Evolutionary conservation across 2,329 filamentous ascomycete genomes (phyloP).

Genomic region (Meredithiella fracta): DNA sequence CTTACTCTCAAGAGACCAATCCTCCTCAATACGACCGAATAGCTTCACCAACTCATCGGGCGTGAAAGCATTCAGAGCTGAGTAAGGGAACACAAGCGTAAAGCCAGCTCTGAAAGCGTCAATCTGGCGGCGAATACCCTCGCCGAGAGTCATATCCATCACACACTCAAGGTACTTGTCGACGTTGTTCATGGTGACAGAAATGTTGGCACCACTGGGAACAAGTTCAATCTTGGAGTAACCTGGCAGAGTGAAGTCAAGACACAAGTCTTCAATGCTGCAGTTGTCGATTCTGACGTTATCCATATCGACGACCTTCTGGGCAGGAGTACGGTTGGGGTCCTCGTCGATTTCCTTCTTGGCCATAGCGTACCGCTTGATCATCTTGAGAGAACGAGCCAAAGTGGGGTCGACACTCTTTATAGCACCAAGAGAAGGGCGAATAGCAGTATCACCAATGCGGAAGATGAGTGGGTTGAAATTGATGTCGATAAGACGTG

Average conservation of each 20-base stretch:
- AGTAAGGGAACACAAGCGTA: slow-evolving; percentile 90
- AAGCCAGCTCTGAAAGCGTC: slow-evolving; percentile 86
- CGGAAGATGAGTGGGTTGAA: slow-evolving; percentile 98
- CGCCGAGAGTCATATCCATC: slow-evolving; percentile 79
- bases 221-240: slow-evolving; percentile 75
- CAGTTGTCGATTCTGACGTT: slow-evolving; percentile 60
- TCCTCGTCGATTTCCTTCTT: slow-evolving; percentile 74
- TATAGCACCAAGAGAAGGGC: slow-evolving; percentile 74
- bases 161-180: slow-evolving; percentile 74
- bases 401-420: slow-evolving; percentile 77
- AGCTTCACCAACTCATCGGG: slow-evolving; percentile 88
- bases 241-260: slow-evolving; percentile 91
- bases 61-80: slow-evolving; percentile 81
- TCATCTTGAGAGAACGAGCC: slow-evolving; percentile 66
- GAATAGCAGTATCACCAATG: slow-evolving; percentile 58
- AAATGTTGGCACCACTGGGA: slow-evolving; percentile 53
- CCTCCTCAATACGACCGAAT: slow-evolving; percentile 83
- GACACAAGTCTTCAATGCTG: slow-evolving; percentile 66
- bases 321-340: slow-evolving; percentile 41
- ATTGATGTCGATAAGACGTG: slow-evolving; percentile 89
- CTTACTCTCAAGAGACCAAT: slow-evolving; percentile 95
- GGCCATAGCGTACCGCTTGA: slow-evolving; percentile 71
- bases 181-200: slow-evolving; percentile 84
- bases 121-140: slow-evolving; percentile 72
- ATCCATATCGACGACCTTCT: slow-evolving; percentile 56